phyloP scores from a whole-genome alignment of 2,329 filamentous ascomycete genomes.

The Rhynchosporium agropyri region DNA sequence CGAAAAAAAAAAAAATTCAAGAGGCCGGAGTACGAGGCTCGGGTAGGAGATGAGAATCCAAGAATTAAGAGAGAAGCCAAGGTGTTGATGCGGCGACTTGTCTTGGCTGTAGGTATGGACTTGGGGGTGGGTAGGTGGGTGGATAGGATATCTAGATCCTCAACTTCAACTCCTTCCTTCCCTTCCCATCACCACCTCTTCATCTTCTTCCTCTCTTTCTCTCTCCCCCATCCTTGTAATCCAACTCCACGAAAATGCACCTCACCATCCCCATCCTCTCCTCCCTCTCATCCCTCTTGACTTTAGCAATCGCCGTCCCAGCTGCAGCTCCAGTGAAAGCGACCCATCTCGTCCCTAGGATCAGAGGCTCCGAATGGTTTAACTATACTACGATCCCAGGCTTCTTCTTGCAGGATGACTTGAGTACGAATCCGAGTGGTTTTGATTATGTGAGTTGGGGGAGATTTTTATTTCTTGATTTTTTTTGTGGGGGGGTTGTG shows the following conservation, averaged over 20 bases:
- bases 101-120: no score
- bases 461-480: not conserved
- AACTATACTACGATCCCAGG: slow-evolving; percentile 63
- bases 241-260: not conserved
- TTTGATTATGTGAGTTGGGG: slow-evolving; percentile 64
- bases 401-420: slow-evolving; percentile 66
- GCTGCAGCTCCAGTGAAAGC: slow-evolving; percentile 14
- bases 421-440: slow-evolving; percentile 51
- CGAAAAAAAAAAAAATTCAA: no score
- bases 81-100: no score
- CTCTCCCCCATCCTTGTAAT: not conserved
- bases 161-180: not conserved
- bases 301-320: not conserved
- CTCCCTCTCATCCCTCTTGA: not conserved
- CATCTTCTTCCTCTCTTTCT: not conserved
- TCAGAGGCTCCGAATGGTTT: slow-evolving; percentile 42
- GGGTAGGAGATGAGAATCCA: no score
- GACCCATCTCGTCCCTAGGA: slow-evolving; percentile 10
- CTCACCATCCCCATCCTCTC: slow-evolving; percentile 11
- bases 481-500: not conserved
- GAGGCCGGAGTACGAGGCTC: no score
- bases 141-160: no score
- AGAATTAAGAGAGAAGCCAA: no score
- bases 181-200: not conserved
- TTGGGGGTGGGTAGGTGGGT: no score